Evolutionary conservation across 345 rosid genomes (phyloP).

Genomic region (Draba incana): DNA sequence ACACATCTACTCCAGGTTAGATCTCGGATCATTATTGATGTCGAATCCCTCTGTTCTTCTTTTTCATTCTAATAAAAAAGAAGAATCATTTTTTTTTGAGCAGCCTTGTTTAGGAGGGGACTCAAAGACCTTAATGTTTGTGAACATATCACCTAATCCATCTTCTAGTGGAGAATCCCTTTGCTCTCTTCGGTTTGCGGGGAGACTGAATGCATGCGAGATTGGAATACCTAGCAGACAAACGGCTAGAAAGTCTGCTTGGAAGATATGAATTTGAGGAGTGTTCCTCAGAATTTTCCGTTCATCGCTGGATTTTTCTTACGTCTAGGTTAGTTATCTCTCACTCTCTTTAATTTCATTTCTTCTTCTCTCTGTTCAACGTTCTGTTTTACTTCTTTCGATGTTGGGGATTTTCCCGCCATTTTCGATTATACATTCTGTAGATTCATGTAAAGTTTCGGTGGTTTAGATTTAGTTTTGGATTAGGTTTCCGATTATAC

Average conservation of each 20-base stretch:
- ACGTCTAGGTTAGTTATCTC: neutral
- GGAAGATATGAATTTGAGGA: too few relatives aligned
- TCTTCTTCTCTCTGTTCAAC: neutral
- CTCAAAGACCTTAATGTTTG: constrained; percentile 38
- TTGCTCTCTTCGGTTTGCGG: constrained; percentile 84
- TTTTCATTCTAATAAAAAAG: constrained; percentile 7
- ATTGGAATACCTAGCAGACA: constrained; percentile 84
- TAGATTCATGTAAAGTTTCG: neutral
- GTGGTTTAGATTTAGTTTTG: neutral
- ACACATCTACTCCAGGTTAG: constrained; percentile 92
- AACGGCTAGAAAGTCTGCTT: constrained; percentile 29
- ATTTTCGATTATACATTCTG: neutral
- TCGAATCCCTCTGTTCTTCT: too few relatives aligned
- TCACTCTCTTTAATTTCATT: neutral
- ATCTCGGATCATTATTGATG: too few relatives aligned
- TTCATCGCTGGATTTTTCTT: neutral
- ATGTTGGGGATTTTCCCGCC: neutral
- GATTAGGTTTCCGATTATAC: neutral
- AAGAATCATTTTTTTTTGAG: neutral
- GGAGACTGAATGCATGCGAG: constrained; percentile 84
- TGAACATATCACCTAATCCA: constrained; percentile 78
- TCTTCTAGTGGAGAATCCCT: constrained; percentile 74
- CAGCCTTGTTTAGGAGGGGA: constrained; percentile 97
- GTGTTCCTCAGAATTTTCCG: neutral
- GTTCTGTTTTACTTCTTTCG: neutral